Percentiles rank a stretch among this genome's conserved stretches.
These are phyloP conservation scores for Melanomma pulvis-pyrius DNA, from an alignment of 495 filamentous ascomycete genomes.

Conservation along the genomic window DNA sequence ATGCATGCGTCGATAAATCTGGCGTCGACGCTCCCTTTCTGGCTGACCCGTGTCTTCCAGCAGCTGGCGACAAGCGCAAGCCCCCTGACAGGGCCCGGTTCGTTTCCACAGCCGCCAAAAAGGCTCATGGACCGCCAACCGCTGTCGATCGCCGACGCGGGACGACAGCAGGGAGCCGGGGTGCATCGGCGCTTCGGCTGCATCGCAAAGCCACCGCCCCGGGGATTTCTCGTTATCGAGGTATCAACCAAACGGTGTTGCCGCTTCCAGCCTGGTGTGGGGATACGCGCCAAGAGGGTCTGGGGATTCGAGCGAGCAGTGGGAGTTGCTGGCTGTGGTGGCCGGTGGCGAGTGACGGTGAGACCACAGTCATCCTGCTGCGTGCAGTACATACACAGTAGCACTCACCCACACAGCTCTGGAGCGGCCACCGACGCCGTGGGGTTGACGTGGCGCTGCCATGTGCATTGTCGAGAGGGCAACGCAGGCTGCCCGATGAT, in stretches of 20 bases:
- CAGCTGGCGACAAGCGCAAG: constrained; percentile 10
- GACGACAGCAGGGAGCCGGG: constrained; percentile 13
- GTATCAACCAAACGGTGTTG: constrained; percentile 31
- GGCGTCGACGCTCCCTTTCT: constrained; percentile 1
- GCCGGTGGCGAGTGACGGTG: too few species aligned
- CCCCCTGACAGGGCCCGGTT: constrained; percentile 30
- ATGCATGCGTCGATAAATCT: constrained; percentile 25
- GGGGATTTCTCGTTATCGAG: constrained; percentile 38
- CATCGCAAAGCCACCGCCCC: constrained; percentile 30
- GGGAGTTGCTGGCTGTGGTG: too few species aligned
- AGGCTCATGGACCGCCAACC: constrained; percentile 6
- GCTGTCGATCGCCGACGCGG: constrained; percentile 38
- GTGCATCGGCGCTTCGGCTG: constrained; percentile 35
- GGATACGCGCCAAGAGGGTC: not conserved
- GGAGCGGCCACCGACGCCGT: too few species aligned
- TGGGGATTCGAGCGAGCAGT: not conserved
- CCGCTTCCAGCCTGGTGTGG: constrained; percentile 28
- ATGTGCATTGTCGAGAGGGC: not conserved
- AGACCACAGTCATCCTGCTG: too few species aligned
- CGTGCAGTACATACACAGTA: too few species aligned
- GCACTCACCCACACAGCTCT: too few species aligned
- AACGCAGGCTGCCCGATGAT: not conserved
- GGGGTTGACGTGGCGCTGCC: too few species aligned
- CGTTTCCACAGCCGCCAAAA: constrained; percentile 20
- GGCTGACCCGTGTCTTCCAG: not conserved